Evolutionary conservation across 2,329 filamentous ascomycete genomes (phyloP), one percentile per base, ranked within the genome.

Genomic region (Xylariales sp.): DNA sequence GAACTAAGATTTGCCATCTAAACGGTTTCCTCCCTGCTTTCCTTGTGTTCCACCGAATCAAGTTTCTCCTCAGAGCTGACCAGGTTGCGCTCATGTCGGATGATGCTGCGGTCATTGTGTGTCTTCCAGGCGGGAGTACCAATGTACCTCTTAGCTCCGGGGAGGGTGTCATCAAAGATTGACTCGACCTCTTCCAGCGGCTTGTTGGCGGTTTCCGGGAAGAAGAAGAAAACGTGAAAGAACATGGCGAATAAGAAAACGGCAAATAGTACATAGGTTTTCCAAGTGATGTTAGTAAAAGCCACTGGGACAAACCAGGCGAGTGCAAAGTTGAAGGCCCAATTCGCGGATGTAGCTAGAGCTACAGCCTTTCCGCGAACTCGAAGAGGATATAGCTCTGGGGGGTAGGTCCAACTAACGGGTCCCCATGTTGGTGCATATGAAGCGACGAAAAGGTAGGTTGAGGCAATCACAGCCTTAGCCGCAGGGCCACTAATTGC

Each of bases 401-500:
- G 58, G 38, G 61, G 68, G 55, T 66, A 72, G 30, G 57, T 64
- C 68, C 62, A 73, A 35, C 63, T 66, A 33, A 54, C 58, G 37
- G 57, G 61, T 14, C 61, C 69, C 70, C 58, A 68, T 23, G 60
- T 69, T 12, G 60, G 63, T 29, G 69, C 67, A 47, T 60, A 72
- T 16, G 60, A 65, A 0, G 76, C 76, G 14, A 82, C 76, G 38
- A 82, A 78, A 24, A 77, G 73, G 44, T 84, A 86, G 0, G 79
- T 83, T 47, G 72, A 80, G 2, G 80, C 78, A 39, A 85, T 77
- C 45, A 84, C 70, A 1, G 72, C 73, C 50, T 74, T 78, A 4
- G 72, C 71, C 1, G 74, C 55, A 0, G 55, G 37, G 16, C 76
- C 74, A 2, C 56, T 56, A 37, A 79, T 69, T 5, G 55, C 53